Base-by-base conservation (phyloP, 1,139 yeast genomes). In the Yamadazyma siamensis region DNA sequence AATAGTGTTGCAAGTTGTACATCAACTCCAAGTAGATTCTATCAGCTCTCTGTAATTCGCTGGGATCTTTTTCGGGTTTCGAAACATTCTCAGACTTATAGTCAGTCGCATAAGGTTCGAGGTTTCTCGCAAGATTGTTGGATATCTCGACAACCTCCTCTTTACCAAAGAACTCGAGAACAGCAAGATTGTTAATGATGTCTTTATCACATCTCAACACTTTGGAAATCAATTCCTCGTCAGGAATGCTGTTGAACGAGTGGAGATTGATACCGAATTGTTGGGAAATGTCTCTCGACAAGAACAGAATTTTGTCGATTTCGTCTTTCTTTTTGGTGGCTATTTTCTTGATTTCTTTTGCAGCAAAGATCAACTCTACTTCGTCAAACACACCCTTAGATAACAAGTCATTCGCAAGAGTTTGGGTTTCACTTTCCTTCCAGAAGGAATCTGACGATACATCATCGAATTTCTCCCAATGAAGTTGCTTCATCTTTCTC, bases 201-300 rank as follows among this genome's bases (percentile, higher is more conserved):
- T 70, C 75, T 25, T 64, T 60, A 36, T 81, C 87, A 63, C 94
- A 83, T 33, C 71, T 59, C 40, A 83, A 63, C 3, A 83, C 69
- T 47, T 76, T 76, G 4, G 53, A 46, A 4, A 82, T 70, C 35
- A 83, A 61, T 28, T 78, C 81, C 15, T 66, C 73, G 38, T 76
- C 87, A 2, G 75, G 44, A 9, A 75, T 45, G 3, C 59, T 54
- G 21, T 77, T 71, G 47, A 71, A 81, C 41, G 73, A 62, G 49
- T 83, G 89, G 30, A 83, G 66, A 47, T 83, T 83, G 45, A 83
- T 83, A 27, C 87, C 86, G 56, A 83, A 82, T 44, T 82, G 91
- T 45, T 83, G 94, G 3, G 86, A 79, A 17, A 80, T 57, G 48
- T 83, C 91, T 41, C 87, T 68, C 1, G 87, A 65, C 43, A 83